These are phyloP conservation scores for Ramaria sp. DNA, from an alignment of 768 basidiomycete species.

Conservation along the genomic window DNA sequence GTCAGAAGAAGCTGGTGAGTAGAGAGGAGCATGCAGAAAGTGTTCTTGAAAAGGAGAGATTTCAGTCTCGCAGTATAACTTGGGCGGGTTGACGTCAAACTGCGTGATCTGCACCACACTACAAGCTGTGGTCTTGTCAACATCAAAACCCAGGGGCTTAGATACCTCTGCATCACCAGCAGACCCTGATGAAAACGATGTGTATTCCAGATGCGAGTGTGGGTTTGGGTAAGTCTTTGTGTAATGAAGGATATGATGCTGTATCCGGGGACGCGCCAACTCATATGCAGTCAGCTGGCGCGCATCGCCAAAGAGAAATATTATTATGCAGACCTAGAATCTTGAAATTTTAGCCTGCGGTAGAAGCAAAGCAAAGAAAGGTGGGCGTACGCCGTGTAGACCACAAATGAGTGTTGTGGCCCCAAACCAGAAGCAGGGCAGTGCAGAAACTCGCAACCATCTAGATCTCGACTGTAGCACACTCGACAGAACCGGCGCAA, in stretches of 20 bases:
- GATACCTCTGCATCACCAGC: no score
- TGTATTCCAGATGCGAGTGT: no score
- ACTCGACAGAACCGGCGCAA: constrained; percentile 12
- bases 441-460: constrained; percentile 10
- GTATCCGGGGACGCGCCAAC: constrained; percentile 5
- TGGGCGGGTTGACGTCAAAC: no score
- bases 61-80: no score
- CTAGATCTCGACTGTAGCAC: not conserved
- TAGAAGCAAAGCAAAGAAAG: not conserved
- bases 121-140: no score
- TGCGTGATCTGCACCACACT: no score
- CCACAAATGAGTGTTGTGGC: constrained; percentile 12
- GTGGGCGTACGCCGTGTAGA: constrained; percentile 13
- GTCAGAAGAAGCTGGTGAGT: no score
- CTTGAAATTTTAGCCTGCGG: no score
- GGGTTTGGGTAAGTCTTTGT: not conserved
- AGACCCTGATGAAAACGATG: no score
- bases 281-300: constrained; percentile 15
- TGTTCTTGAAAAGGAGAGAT: no score
- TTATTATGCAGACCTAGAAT: constrained; percentile 13
- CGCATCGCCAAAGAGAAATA: constrained; percentile 16
- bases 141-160: no score
- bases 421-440: constrained; percentile 15
- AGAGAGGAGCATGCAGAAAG: no score
- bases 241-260: not conserved